Evolutionary conservation across 257 asterid genomes (phyloP), one percentile per base, ranked within the genome.

Genomic region (Apocynum venetum): DNA sequence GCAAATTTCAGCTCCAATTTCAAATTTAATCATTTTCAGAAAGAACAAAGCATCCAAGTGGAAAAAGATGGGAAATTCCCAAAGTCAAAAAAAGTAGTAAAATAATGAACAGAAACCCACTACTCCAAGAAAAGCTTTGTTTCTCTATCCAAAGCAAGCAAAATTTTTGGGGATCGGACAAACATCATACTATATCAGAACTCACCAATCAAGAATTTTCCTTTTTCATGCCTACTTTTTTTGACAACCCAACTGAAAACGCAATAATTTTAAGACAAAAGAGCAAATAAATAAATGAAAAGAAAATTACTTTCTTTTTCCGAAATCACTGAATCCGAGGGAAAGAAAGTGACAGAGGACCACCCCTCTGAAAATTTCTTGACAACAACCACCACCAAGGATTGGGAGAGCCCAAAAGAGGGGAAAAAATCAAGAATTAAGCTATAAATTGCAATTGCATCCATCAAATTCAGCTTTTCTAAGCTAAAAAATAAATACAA

Each of bases 261-360:
- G 44, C 51, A 69, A 80, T 46, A 80, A 43, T 25, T 51, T 52
- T 9, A 64, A 79, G 73, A 69, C 10, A 76, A 66, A 75, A 78
- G 59, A 77, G 75, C 63, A 80, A 63, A 67, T 36, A 7, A 43
- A 52, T 8, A 59, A 53, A 73, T 13, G 35, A 57, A 52, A 36
- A 75, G 46, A 65, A 53, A n/a, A 78, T 20, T 79, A 68, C 46
- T 65, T 79, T 40, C 82, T 64, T 51, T 76, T 17, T 43, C 80
- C 35, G 38, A 81, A 80, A 74, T 73, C 79, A 81, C 91, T 75
- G 88, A 85, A 83, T 80, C 88, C 80, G 60, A 86, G 81, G 78
- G 72, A 36, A 76, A 73, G 67, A 73, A 47, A 60, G 61, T 72
- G 82, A 73, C 78, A 72, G 47, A 38, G 5, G 19, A 72, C 74